Percentiles rank a stretch among this genome's conserved stretches.
Evolutionary conservation across 1,139 yeast genomes (phyloP).

Genomic region (Scheffersomyces titani): DNA sequence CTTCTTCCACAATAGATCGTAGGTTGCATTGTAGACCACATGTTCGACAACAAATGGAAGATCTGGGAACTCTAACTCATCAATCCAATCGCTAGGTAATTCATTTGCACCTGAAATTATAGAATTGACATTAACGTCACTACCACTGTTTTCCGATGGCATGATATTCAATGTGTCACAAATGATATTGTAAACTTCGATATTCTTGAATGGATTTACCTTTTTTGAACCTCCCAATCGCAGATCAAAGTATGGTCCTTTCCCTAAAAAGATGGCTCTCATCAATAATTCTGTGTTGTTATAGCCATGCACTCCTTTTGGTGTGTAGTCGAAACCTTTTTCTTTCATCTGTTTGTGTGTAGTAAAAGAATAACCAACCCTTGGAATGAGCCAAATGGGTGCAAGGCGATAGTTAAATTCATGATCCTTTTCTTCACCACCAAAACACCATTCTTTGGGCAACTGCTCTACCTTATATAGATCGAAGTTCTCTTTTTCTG

Average conservation of each 20-base stretch:
- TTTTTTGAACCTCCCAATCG: constrained; percentile 26
- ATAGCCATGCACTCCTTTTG: constrained; percentile 85
- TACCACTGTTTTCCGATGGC: constrained; percentile 67
- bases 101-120: constrained; percentile 25
- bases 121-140: constrained; percentile 19
- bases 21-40: constrained; percentile 51
- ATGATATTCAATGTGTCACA: constrained; percentile 64
- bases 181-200: constrained; percentile 71
- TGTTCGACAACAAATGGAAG: constrained; percentile 53
- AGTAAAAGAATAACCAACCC: constrained; percentile 77
- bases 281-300: constrained; percentile 73
- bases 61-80: constrained; percentile 56
- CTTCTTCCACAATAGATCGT: constrained; percentile 47
- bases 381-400: constrained; percentile 83
- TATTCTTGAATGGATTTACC: constrained; percentile 68
- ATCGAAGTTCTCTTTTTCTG: constrained; percentile 31
- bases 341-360: constrained; percentile 59
- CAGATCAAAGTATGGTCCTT: constrained; percentile 71
- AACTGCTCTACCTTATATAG: constrained; percentile 59
- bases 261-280: constrained; percentile 79
- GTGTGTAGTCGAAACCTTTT: constrained; percentile 51
- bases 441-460: constrained; percentile 68
- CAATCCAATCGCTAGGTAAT: constrained; percentile 57
- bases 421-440: constrained; percentile 45
- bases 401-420: constrained; percentile 65